Evolutionary conservation across 169 alveolate species (phyloP).

Genomic region (Miamiensis avidus): DNA sequence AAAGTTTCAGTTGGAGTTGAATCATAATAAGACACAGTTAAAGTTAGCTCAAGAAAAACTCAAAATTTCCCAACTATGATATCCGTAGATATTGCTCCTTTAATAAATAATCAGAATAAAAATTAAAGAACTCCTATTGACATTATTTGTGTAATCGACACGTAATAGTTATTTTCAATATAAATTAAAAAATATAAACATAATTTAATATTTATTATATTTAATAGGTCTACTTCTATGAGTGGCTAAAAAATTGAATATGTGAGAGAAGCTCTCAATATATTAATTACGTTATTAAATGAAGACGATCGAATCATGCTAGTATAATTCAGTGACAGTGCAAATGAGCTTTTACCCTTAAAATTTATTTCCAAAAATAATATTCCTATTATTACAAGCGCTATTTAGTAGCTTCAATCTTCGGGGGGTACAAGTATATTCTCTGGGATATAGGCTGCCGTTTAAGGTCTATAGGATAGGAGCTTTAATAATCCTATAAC

Average conservation of each 20-base stretch:
- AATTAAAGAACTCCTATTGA: background rate
- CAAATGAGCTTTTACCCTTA: constrained; percentile 38
- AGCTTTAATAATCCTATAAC: constrained; percentile 8
- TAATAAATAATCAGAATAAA: background rate
- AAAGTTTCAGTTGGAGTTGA: background rate
- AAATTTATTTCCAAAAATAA: constrained; percentile 37
- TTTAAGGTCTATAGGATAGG: constrained; percentile 36
- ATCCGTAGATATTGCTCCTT: background rate
- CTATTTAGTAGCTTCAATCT: constrained; percentile 16
- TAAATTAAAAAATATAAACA: too few relatives aligned
- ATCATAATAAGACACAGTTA: background rate
- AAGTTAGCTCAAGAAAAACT: background rate
- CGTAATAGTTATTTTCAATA: too few relatives aligned
- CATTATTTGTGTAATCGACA: constrained; percentile 58
- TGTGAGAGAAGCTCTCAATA: constrained; percentile 40
- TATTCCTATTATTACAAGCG: constrained; percentile 12
- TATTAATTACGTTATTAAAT: constrained; percentile 34
- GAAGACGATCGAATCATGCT: constrained; percentile 43
- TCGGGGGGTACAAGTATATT: constrained; percentile 52
- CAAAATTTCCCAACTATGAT: background rate
- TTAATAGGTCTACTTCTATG: constrained; percentile 57
- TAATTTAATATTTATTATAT: too few relatives aligned
- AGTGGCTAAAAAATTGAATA: constrained; percentile 32
- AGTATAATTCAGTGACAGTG: constrained; percentile 30
- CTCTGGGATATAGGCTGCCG: constrained; percentile 41